Conservation (phyloP, 2,329 filamentous ascomycete species). For the Lizonia empirigonia region DNA sequence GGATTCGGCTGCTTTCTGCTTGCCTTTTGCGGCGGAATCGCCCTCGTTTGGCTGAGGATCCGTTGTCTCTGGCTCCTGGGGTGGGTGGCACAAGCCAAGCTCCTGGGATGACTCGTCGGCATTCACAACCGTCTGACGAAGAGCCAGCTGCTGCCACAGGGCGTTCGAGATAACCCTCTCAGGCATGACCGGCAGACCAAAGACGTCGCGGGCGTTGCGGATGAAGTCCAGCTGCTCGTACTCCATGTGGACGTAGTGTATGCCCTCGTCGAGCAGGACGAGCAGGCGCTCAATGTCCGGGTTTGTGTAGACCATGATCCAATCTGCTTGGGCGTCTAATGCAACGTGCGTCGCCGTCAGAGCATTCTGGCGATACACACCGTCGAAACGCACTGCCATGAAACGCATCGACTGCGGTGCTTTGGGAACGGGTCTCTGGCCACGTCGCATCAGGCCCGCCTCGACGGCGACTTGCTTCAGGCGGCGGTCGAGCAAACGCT, state of each 20-base stretch:
- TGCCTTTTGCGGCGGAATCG: slow-evolving; percentile 49
- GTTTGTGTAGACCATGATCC: slow-evolving; percentile 59
- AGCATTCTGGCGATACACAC: slow-evolving; percentile 56
- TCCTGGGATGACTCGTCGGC: slow-evolving; percentile 58
- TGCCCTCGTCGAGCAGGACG: slow-evolving; percentile 63
- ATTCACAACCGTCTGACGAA: slow-evolving; percentile 61
- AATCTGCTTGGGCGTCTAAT: slow-evolving; percentile 55
- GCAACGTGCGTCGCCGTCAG: slow-evolving; percentile 43
- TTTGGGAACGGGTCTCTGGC: slow-evolving; percentile 51
- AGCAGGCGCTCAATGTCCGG: slow-evolving; percentile 61
- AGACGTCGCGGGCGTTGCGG: slow-evolving; percentile 56
- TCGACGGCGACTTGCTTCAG: slow-evolving; percentile 56
- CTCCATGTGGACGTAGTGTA: slow-evolving; percentile 64
- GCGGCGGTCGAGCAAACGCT: slow-evolving; percentile 59
- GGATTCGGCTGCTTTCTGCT: slow-evolving; percentile 44
- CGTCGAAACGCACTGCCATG: slow-evolving; percentile 60
- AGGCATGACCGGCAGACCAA: slow-evolving; percentile 61
- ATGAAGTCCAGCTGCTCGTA: slow-evolving; percentile 65
- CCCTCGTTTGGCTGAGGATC: slow-evolving; percentile 31
- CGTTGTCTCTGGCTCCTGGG: slow-evolving; percentile 44
- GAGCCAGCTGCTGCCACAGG: slow-evolving; percentile 63
- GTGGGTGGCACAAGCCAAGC: slow-evolving; percentile 56
- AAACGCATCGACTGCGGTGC: slow-evolving; percentile 56
- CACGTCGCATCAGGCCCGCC: slow-evolving; percentile 53
- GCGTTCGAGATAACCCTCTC: slow-evolving; percentile 62